Percentiles rank a stretch among this genome's conserved stretches.
These are phyloP conservation scores for Petunia axillaris DNA, from an alignment of 257 asterid genomes.

Conservation along the genomic window DNA sequence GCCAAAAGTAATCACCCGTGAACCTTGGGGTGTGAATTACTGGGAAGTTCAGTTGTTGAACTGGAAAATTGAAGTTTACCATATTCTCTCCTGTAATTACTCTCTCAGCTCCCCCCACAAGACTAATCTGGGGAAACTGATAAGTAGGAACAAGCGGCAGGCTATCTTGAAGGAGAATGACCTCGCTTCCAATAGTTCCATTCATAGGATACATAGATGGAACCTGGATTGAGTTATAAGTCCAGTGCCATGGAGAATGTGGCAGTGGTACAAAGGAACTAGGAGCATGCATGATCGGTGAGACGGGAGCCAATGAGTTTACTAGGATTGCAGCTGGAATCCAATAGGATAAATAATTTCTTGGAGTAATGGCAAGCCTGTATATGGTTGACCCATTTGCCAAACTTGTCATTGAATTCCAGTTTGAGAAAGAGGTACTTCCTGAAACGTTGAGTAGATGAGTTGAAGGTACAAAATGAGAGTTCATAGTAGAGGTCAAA, in stretches of 20 bases:
- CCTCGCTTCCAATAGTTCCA: not conserved
- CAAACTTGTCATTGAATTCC: not conserved
- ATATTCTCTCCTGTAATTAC: not conserved
- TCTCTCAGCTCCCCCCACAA: not conserved
- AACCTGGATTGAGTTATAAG: not conserved
- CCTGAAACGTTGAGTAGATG: not conserved
- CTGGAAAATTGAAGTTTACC: not conserved
- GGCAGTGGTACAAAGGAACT: not conserved
- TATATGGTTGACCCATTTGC: not conserved
- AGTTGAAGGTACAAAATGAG: no score
- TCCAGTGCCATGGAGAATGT: not conserved
- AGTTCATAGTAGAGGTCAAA: no score
- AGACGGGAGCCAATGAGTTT: not conserved
- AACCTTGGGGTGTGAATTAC: not conserved
- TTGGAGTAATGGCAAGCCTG: not conserved
- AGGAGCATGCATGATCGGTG: not conserved
- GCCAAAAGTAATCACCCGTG: not conserved
- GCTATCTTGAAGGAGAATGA: not conserved
- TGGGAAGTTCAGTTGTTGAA: not conserved
- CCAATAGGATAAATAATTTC: constrained; percentile 3
- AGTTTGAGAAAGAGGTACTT: not conserved
- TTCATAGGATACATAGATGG: not conserved
- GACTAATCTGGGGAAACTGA: not conserved
- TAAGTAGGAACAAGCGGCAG: not conserved
- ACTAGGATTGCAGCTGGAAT: not conserved